phyloP scores from a whole-genome alignment of 495 filamentous ascomycete species.

The Pseudevernia furfuracea region DNA sequence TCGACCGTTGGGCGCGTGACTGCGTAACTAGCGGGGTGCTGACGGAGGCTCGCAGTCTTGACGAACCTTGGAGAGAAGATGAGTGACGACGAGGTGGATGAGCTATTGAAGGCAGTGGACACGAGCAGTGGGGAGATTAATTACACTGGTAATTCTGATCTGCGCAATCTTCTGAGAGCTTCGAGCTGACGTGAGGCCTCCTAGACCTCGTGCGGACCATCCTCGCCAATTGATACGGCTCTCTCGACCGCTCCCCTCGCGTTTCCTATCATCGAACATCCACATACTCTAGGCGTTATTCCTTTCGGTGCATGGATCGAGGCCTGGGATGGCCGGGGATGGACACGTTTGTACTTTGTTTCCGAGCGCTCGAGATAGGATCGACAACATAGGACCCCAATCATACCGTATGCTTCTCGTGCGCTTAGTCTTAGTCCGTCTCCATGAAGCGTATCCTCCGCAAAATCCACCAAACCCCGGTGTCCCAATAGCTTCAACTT shows the following conservation, averaged over 20 bases:
- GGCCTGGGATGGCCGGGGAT: constrained; percentile 1
- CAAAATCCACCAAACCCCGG: neutral
- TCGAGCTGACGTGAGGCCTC: constrained; percentile 15
- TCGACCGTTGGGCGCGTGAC: neutral
- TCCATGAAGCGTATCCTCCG: neutral
- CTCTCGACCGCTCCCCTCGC: constrained; percentile 14
- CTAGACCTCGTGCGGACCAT: constrained; percentile 88
- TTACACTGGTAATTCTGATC: constrained; percentile 62
- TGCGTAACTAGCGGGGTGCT: constrained; percentile 3
- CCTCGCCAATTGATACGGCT: constrained; percentile 67
- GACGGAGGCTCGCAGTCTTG: constrained; percentile 49
- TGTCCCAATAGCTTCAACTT: constrained; percentile 26
- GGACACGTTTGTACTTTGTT: neutral
- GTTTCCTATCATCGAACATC: constrained; percentile 23
- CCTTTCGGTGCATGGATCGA: constrained; percentile 11
- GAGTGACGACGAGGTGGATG: constrained; percentile 96
- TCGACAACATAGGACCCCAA: neutral
- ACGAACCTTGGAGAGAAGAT: constrained; percentile 98
- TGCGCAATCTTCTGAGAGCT: neutral
- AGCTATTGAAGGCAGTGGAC: constrained; percentile 94
- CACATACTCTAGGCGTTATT: constrained; percentile 19
- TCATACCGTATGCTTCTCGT: neutral
- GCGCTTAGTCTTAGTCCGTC: neutral
- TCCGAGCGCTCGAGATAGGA: neutral
- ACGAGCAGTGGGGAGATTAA: constrained; percentile 91